Evolutionary conservation across 1,284 basidiomycete genomes (phyloP).

Genomic region (Phylloporus sp.): DNA sequence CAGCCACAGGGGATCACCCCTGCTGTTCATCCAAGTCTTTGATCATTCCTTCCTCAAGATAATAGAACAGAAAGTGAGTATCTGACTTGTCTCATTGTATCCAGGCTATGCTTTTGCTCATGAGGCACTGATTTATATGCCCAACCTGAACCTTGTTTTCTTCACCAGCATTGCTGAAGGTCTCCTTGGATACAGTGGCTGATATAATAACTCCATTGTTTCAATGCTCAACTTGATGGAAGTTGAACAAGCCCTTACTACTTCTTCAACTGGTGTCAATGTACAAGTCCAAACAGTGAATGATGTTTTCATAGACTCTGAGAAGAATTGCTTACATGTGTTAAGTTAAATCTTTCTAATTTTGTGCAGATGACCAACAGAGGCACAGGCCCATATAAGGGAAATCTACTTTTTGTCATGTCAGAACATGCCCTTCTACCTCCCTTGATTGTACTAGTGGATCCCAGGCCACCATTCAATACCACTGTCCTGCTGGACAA

Average conservation of each 20-base stretch:
- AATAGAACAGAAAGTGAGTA: constrained; percentile 59
- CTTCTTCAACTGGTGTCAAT: constrained; percentile 46
- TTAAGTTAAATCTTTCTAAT: constrained; percentile 52
- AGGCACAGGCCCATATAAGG: constrained; percentile 69
- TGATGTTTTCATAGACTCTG: not conserved
- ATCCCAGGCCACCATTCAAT: constrained; percentile 66
- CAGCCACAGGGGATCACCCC: too few relatives aligned
- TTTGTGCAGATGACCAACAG: constrained; percentile 74
- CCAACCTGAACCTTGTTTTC: constrained; percentile 63
- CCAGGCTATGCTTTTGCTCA: constrained; percentile 70
- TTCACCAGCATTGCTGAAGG: constrained; percentile 53
- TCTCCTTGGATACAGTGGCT: constrained; percentile 41
- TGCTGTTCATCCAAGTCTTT: constrained; percentile 72
- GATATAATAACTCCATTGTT: constrained; percentile 51
- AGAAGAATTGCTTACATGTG: not conserved
- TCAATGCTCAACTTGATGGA: constrained; percentile 51
- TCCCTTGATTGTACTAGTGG: constrained; percentile 65
- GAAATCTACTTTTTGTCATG: constrained; percentile 65
- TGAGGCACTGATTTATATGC: constrained; percentile 70
- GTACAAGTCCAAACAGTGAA: constrained; percentile 58
- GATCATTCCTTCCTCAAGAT: constrained; percentile 61
- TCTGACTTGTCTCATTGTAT: constrained; percentile 61
- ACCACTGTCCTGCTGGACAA: constrained; percentile 70
- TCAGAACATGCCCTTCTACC: constrained; percentile 69
- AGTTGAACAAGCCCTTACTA: constrained; percentile 44